Base-by-base conservation (phyloP, 202 grass and related monocot genomes). In the Setaria italica region DNA sequence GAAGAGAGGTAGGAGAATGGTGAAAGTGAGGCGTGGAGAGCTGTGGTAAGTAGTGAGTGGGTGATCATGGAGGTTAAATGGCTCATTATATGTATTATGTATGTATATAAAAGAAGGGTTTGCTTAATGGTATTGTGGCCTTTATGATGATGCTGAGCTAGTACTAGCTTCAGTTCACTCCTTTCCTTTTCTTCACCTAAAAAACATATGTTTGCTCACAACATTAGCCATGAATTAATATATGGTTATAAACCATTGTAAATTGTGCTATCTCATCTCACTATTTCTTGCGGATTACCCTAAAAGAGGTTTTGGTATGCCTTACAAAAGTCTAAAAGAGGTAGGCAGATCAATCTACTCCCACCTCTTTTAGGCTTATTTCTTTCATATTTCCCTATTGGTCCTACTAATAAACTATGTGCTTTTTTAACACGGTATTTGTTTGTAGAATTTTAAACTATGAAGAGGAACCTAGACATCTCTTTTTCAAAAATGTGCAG, bases 1-100 rank as follows among this genome's bases (percentile, higher is more conserved):
- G 29, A 76, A 79, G 72, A 70, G 64, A 48, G 64, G 62, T 85
- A 55, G 77, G 82, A 70, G 76, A 80, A 74, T 16, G 35, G 62
- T 49, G 25, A n/a, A 17, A 21, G 77, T 63, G 70, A 81, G 85
- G 54, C 76, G 58, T 43, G 13, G 15, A 30, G 25, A 68, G 51
- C 17, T 17, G 76, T 76, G 77, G 87, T 89, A 81, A 81, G 77
- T 89, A 76, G 77, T 9, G 67, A 81, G 82, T 85, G 77, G 82
- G 72, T 75, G 48, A 67, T 67, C 82, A 63, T 34, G 21, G 12
- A 80, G 64, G 9, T 48, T 65, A 21, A 66, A 35, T 53, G 7
- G 9, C 39, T 30, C 8, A 4, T 39, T 62, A 11, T 13, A 29
- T 62, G n/a, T 25, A 6, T 11, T 11, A 10, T 3, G 4, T 60